Evolutionary conservation across 2,329 filamentous ascomycete genomes (phyloP), one percentile per base, ranked within the genome.

Genomic region (Fusarium brevicatenulatum): DNA sequence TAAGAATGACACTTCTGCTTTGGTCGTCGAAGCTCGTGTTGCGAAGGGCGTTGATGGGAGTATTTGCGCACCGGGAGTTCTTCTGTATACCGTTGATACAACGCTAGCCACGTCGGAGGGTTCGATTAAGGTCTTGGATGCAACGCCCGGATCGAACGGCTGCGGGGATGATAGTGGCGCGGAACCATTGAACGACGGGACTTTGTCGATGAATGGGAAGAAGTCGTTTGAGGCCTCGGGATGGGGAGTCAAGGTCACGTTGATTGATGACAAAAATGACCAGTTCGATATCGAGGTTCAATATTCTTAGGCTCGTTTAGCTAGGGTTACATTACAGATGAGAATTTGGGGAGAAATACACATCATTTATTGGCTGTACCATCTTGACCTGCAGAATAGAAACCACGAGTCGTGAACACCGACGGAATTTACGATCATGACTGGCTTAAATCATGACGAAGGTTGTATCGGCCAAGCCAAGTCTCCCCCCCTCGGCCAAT

Each of bases 51-150:
- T 79, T 9, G 78, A 83, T 47, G 42, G 28, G 1, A 60, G 39
- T 2, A 70, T 79, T 1, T 83, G 81, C 54, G 77, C 78, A 2
- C 73, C 78, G 1, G 81, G 81, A 15, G 77, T 83, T 21, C 72
- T 83, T 23, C 66, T 83, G 10, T 83, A 83, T 61, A 81, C 77
- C 0, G 68, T 83, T 1, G 78, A 79, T n/a, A 82, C 80, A 1
- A 65, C 62, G 1, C 66, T 71, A 1, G 54, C 60, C 6, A 78
- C 80, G 4, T 80, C 80, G 10, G 62, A 77, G 21, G 81, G 80
- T 2, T 78, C 80, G 2, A 71, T 82, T 12, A 73, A 73, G 3
- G 80, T 83, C 21, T 43, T 82, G 2, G 80, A 83, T 57, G 66
- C 71, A 1, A 83, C 76, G 3, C 79, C 81, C 6, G 46, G 56